These are phyloP conservation scores for Pleurotus eryngii DNA, from an alignment of 768 basidiomycete genomes.

Conservation along the genomic window DNA sequence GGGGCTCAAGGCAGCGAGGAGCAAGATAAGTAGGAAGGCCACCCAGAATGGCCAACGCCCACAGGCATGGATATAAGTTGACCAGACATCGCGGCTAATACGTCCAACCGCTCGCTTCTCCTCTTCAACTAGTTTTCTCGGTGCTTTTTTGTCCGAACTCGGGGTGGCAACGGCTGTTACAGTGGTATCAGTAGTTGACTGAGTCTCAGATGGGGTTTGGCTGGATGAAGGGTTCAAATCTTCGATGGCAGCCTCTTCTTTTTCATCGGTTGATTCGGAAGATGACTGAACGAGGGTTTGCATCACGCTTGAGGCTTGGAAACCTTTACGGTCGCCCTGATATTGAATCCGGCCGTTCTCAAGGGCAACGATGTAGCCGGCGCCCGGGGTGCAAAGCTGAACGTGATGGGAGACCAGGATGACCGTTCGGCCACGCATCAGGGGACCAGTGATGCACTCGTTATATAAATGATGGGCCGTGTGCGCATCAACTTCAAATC, in stretches of 20 bases:
- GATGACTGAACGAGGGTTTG: slow-evolving; percentile 61
- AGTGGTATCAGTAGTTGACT: slow-evolving; percentile 24
- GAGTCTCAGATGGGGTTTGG: slow-evolving; percentile 21
- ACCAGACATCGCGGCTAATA: slow-evolving; percentile 66
- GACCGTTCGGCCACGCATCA: slow-evolving; percentile 79
- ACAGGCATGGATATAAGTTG: slow-evolving; percentile 48
- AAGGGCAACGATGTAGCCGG: slow-evolving; percentile 78
- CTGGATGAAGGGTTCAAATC: slow-evolving; percentile 17
- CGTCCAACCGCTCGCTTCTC: slow-evolving; percentile 75
- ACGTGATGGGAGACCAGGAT: slow-evolving; percentile 96
- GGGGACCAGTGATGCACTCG: slow-evolving; percentile 78
- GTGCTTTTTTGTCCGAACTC: slow-evolving; percentile 46
- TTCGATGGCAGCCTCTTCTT: slow-evolving; percentile 41
- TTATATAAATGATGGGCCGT: slow-evolving; percentile 87
- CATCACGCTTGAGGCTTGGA: slow-evolving; percentile 67
- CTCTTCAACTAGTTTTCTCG: slow-evolving; percentile 83
- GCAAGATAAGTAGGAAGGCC: slow-evolving; percentile 47
- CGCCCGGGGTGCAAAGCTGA: slow-evolving; percentile 78
- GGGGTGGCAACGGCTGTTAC: slow-evolving; percentile 23
- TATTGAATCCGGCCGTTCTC: slow-evolving; percentile 81
- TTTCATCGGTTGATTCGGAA: slow-evolving; percentile 27
- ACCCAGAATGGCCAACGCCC: slow-evolving; percentile 55
- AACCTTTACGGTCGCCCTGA: slow-evolving; percentile 61
- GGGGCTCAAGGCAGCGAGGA: slow-evolving; percentile 59
- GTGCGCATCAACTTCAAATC: slow-evolving; percentile 74